Evolutionary conservation across 306 rosid species (phyloP).

Genomic region (Aeschynomene evenia): DNA sequence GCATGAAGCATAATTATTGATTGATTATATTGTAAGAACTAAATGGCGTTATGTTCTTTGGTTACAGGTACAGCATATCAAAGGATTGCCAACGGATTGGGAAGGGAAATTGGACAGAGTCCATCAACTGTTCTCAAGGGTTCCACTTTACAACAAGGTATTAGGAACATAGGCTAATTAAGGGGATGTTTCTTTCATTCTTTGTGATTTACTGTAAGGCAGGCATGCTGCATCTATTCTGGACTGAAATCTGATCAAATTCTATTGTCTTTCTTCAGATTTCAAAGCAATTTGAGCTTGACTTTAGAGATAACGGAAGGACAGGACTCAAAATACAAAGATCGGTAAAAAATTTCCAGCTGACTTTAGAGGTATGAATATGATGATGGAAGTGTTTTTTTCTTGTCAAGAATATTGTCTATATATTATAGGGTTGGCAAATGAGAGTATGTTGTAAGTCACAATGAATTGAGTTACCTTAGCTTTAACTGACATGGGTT

Average conservation of each 20-base stretch:
- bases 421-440: neutral
- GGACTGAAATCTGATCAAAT: neutral
- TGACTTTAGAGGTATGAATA: conserved; percentile 80
- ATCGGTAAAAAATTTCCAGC: conserved; percentile 88
- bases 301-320: conserved; percentile 86
- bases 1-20: too few species aligned
- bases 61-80: conserved; percentile 57
- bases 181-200: neutral
- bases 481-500: conserved; percentile 20
- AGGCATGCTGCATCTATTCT: too few species aligned
- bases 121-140: conserved; percentile 68
- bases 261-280: conserved; percentile 40
- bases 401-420: too few species aligned
- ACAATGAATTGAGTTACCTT: too few species aligned
- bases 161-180: too few species aligned
- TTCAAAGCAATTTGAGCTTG: conserved; percentile 78
- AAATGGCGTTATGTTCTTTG: neutral
- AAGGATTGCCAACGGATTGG: conserved; percentile 76
- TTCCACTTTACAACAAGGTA: conserved; percentile 82
- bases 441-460: neutral
- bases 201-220: neutral
- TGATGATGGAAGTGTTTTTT: neutral
- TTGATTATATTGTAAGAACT: too few species aligned
- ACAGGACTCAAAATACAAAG: conserved; percentile 63
- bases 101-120: conserved; percentile 57